Evolutionary conservation across 805 yeast species (phyloP), one percentile per base, ranked within the genome.

Genomic region (Clavispora carvajalis): DNA sequence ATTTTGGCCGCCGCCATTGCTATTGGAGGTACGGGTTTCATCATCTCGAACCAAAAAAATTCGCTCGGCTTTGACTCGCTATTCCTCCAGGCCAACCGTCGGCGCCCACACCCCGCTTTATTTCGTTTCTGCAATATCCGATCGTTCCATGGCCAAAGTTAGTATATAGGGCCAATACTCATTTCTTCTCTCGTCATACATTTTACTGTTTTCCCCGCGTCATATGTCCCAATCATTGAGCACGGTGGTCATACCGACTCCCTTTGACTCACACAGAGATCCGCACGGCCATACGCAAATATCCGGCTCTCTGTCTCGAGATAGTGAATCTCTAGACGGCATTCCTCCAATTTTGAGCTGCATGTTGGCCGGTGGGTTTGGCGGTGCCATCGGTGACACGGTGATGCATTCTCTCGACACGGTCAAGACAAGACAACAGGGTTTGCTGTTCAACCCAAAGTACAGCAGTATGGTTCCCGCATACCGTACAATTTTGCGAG

Each of bases 381-480:
- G 99, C 7, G 99, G 98, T 1, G 81, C 86, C 40, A 77, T 90
- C 28, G 98, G 97, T 11, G 99, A 91, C 55, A 75, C 93, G 1
- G 66, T 79, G 22, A 93, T 93, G 97, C 97, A 93, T 62, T 90
- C 98, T 0, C 65, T 93, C 25, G 99, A 93, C 58, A 93, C 99
- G 0, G 96, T 93, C 23, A 93, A 93, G 59, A 93, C 99, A 2
- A 73, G 99, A 47, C 99, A 93, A 60, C 99, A 93, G 58, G 98
- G 96, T n/a, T 85, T 95, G 4, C 81, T 85, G 17, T 68, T 72
- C 48, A 73, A 73, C 16, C 48, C 67, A 6, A 84, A 86, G 59
- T 91, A 91, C 61, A 74, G 67, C 44, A 80, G 76, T 52, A 88
- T 89, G 82, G 53, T 82, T 7, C 74, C 79, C 9, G 95, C 97